A percentile compares a stretch with the other conserved stretches of the same genome.
Conservation (phyloP, 306 rosid genomes). For the Dryas alaskensis region DNA sequence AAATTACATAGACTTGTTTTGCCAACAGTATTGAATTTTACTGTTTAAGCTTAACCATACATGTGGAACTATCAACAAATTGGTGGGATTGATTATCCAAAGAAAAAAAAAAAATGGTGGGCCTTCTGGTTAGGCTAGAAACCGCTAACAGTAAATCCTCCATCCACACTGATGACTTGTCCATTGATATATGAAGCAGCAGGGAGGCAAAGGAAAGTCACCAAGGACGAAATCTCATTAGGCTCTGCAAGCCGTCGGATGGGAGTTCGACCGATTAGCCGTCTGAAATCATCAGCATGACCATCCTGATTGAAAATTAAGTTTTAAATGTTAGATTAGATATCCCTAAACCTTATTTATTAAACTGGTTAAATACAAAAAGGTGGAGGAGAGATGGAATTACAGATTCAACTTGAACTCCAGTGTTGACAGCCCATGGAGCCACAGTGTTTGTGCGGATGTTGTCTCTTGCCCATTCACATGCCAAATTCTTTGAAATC, state of each 20-base stretch:
- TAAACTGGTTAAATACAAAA: too few species aligned
- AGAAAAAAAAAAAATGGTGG: background rate
- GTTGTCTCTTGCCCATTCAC: constrained; percentile 71
- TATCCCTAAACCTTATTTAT: too few species aligned
- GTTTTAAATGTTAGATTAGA: background rate
- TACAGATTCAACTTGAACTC: background rate
- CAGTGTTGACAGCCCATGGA: constrained; percentile 41
- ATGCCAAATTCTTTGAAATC: constrained; percentile 53
- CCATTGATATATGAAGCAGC: too few species aligned
- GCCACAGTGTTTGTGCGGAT: constrained; percentile 55
- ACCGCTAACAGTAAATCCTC: constrained; percentile 41
- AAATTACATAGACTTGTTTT: too few species aligned
- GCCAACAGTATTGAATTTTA: too few species aligned
- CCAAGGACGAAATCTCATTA: constrained; percentile 46
- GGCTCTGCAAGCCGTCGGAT: constrained; percentile 36
- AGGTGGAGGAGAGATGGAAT: too few species aligned
- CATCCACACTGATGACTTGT: too few species aligned
- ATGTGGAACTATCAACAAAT: too few species aligned
- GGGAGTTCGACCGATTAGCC: constrained; percentile 28
- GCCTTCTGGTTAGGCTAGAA: background rate
- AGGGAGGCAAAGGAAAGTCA: constrained; percentile 53
- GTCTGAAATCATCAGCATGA: background rate
- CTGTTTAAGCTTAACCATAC: too few species aligned
- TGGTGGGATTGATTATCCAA: background rate
- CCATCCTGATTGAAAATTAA: background rate